phyloP scores from a whole-genome alignment of 257 asterid species.

The Nicotiana sylvestris region DNA sequence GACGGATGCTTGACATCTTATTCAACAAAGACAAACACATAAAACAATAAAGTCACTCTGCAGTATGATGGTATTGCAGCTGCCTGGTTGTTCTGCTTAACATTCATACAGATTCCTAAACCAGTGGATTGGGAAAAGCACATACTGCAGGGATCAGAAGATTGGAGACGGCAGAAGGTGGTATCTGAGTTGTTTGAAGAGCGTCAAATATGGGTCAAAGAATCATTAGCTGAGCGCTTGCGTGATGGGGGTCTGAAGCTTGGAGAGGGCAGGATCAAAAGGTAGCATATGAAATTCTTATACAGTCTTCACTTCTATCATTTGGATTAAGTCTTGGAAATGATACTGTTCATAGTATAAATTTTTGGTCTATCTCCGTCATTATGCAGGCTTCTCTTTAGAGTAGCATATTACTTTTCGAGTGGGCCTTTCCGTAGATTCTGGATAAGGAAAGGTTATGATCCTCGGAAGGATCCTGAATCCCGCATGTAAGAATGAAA shows the following conservation, averaged over 20 bases:
- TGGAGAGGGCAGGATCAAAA: slow-evolving; percentile 49
- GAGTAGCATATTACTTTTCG: slow-evolving; percentile 85
- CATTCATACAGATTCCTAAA: slow-evolving; percentile 90
- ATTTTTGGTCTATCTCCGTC: neutral
- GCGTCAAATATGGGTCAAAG: slow-evolving; percentile 83
- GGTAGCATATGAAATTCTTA: slow-evolving; percentile 35
- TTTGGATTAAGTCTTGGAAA: neutral
- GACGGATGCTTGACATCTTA: neutral
- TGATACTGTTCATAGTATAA: neutral
- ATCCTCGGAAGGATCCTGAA: slow-evolving; percentile 94
- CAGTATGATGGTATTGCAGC: neutral
- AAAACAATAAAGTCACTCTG: neutral
- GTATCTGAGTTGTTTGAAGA: slow-evolving; percentile 79
- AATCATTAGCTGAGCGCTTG: slow-evolving; percentile 60
- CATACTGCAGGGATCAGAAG: slow-evolving; percentile 54
- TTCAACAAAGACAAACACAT: neutral
- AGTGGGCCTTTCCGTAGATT: slow-evolving; percentile 85
- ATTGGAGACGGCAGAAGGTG: slow-evolving; percentile 69
- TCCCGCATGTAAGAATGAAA: slow-evolving; percentile 70
- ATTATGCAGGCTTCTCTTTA: slow-evolving; percentile 67
- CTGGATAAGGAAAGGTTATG: slow-evolving; percentile 94
- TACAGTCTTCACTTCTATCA: neutral
- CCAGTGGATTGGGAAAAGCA: slow-evolving; percentile 81
- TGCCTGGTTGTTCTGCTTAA: slow-evolving; percentile 37
- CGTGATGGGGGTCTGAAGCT: slow-evolving; percentile 51